Conservation (phyloP, 306 rosid genomes). For the Aeschynomene evenia region DNA sequence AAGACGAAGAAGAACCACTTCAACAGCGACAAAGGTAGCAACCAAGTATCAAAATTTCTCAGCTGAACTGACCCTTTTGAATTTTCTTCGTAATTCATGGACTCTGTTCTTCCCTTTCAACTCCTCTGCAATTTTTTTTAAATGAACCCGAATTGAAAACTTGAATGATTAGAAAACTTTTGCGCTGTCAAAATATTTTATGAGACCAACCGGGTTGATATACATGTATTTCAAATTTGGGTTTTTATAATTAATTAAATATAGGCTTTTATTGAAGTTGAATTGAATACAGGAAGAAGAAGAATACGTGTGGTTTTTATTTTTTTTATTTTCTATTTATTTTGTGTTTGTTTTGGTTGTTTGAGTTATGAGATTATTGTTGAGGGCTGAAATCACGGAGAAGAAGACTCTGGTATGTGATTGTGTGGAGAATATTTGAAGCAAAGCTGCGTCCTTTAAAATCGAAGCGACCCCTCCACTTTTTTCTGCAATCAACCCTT, state of each 20-base stretch:
- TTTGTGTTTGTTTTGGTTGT: neutral
- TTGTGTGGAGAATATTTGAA: conserved; percentile 64
- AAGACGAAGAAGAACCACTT: neutral
- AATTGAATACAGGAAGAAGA: neutral
- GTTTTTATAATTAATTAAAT: neutral
- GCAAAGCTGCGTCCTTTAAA: conserved; percentile 40
- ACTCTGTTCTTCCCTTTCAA: too few species aligned
- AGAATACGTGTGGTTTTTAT: neutral
- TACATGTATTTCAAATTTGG: neutral
- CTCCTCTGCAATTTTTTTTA: neutral
- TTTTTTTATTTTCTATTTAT: neutral
- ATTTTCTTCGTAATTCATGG: neutral
- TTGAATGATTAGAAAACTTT: neutral
- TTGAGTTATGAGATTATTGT: conserved; percentile 36
- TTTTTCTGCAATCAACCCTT: conserved; percentile 40
- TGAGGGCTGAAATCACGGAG: conserved; percentile 60
- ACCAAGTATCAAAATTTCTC: conserved; percentile 19
- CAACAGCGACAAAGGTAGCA: conserved; percentile 38
- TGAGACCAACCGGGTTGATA: neutral
- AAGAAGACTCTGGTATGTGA: conserved; percentile 30
- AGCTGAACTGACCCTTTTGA: neutral
- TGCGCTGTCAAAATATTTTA: neutral
- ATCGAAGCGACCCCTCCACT: conserved; percentile 39
- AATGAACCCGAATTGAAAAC: conserved; percentile 1
- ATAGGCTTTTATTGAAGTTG: neutral